Conservation (phyloP, 192 early-diverging fungal species). For the Podila verticillata region DNA sequence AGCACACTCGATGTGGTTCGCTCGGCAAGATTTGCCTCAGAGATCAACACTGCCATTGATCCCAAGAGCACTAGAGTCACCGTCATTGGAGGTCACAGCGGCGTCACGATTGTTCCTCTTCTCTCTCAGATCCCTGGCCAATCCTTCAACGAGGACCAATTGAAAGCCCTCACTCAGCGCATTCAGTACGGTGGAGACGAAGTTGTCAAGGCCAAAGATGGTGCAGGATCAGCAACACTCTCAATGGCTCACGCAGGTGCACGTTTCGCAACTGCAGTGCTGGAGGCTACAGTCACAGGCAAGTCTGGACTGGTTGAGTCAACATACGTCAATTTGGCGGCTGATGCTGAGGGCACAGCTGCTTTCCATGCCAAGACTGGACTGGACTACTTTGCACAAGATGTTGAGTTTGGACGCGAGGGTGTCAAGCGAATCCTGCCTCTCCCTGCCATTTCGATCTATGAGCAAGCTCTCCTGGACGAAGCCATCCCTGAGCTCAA, state of each 20-base stretch:
- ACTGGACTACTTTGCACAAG: slow-evolving; percentile 77
- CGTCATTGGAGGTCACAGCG: slow-evolving; percentile 94
- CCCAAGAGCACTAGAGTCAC: slow-evolving; percentile 75
- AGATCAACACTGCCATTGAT: slow-evolving; percentile 75
- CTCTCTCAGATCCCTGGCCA: slow-evolving; percentile 76
- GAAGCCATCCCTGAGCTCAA: slow-evolving; percentile 84
- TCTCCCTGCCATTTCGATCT: slow-evolving; percentile 72
- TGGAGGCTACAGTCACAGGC: slow-evolving; percentile 72
- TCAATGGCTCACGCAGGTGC: slow-evolving; percentile 89
- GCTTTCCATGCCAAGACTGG: slow-evolving; percentile 27
- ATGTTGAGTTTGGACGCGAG: slow-evolving; percentile 74
- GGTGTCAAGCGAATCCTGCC: slow-evolving; percentile 88
- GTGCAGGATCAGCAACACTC: slow-evolving; percentile 86
- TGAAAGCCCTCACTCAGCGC: slow-evolving; percentile 86
- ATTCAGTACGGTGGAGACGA: slow-evolving; percentile 99
- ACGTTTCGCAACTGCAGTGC: slow-evolving; percentile 84
- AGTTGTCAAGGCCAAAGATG: slow-evolving; percentile 94
- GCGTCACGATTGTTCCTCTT: slow-evolving; percentile 93
- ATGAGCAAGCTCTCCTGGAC: slow-evolving; percentile 81
- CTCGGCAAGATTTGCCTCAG: slow-evolving; percentile 86
- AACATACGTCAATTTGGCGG: slow-evolving; percentile 78
- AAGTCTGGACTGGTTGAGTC: slow-evolving; percentile 85
- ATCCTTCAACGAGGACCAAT: slow-evolving; percentile 79
- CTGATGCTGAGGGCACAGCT: slow-evolving; percentile 35
- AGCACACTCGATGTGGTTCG: slow-evolving; percentile 94